Conservation (phyloP, 2,329 filamentous ascomycete species). For the Neofusicoccum umdonicola region DNA sequence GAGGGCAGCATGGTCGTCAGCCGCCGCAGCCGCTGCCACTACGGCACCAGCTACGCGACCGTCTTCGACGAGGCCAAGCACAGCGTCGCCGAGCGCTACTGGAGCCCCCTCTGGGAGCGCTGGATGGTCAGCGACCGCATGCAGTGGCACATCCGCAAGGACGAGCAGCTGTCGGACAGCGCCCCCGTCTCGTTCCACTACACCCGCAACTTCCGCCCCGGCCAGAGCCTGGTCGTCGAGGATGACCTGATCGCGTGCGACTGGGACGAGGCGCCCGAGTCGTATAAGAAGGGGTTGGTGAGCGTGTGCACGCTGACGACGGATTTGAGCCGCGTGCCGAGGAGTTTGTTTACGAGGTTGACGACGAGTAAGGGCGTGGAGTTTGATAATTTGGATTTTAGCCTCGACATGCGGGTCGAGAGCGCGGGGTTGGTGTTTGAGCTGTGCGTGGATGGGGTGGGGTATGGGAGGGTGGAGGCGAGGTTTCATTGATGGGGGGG, state of each 20-base stretch:
- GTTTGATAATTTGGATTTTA: slow-evolving; percentile 80
- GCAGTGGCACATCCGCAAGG: slow-evolving; percentile 83
- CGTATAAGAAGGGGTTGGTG: slow-evolving; percentile 52
- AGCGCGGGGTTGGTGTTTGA: slow-evolving; percentile 75
- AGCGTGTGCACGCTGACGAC: slow-evolving; percentile 80
- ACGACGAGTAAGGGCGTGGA: slow-evolving; percentile 77
- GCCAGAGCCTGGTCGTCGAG: slow-evolving; percentile 73
- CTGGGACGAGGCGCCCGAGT: slow-evolving; percentile 61
- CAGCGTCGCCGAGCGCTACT: slow-evolving; percentile 70
- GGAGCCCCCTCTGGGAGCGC: slow-evolving; percentile 75
- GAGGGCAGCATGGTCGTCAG: slow-evolving; percentile 79
- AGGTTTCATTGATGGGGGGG: slow-evolving; percentile 65
- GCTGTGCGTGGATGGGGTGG: slow-evolving; percentile 72
- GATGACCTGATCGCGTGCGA: slow-evolving; percentile 79
- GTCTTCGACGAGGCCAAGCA: slow-evolving; percentile 76
- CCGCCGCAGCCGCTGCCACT: slow-evolving; percentile 70
- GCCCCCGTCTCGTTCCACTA: slow-evolving; percentile 79
- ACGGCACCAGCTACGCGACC: slow-evolving; percentile 78
- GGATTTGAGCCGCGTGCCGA: slow-evolving; percentile 72
- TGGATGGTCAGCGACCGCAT: slow-evolving; percentile 83
- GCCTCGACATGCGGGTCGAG: slow-evolving; percentile 78
- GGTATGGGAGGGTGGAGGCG: slow-evolving; percentile 74
- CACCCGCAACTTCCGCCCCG: slow-evolving; percentile 77
- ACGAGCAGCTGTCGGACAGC: slow-evolving; percentile 70
- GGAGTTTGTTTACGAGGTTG: slow-evolving; percentile 68